A percentile compares a stretch with the other conserved stretches of the same genome.
These are phyloP conservation scores for Monilinia fructicola DNA, from an alignment of 2,329 filamentous ascomycete genomes.

Conservation along the genomic window DNA sequence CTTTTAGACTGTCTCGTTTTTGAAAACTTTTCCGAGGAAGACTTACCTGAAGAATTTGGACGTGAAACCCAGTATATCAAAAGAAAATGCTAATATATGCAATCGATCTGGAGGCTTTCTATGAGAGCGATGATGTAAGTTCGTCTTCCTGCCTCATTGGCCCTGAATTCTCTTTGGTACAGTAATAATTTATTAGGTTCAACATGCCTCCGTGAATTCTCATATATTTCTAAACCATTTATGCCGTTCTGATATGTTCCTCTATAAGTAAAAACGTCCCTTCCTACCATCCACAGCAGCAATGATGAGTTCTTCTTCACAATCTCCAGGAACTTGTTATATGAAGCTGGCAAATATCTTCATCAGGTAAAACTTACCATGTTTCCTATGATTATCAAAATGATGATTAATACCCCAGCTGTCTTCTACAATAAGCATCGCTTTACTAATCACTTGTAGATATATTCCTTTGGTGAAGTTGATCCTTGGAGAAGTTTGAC, in stretches of 20 bases:
- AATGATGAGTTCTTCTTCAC: not conserved
- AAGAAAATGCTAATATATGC: not conserved
- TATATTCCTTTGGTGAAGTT: not conserved
- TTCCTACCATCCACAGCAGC: not conserved
- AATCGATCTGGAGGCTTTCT: not conserved
- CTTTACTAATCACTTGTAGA: not conserved
- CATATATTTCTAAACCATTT: not conserved
- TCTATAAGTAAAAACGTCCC: not conserved
- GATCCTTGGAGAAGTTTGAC: not conserved
- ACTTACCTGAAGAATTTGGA: not conserved
- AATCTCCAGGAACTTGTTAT: not conserved
- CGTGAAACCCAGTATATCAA: not conserved
- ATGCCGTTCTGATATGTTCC: not conserved
- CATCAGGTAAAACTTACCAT: not conserved
- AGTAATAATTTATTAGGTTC: not conserved
- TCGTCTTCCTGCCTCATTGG: not conserved
- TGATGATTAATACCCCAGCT: not conserved
- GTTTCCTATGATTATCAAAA: not conserved
- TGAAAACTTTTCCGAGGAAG: too few relatives aligned
- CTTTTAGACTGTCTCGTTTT: not conserved
- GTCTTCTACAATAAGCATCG: not conserved
- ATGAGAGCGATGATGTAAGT: not conserved
- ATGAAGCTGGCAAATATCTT: not conserved
- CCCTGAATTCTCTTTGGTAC: not conserved
- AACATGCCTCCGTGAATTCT: not conserved